Evolutionary conservation across 306 rosid species (phyloP).

Genomic region (Acacia acuminata): DNA sequence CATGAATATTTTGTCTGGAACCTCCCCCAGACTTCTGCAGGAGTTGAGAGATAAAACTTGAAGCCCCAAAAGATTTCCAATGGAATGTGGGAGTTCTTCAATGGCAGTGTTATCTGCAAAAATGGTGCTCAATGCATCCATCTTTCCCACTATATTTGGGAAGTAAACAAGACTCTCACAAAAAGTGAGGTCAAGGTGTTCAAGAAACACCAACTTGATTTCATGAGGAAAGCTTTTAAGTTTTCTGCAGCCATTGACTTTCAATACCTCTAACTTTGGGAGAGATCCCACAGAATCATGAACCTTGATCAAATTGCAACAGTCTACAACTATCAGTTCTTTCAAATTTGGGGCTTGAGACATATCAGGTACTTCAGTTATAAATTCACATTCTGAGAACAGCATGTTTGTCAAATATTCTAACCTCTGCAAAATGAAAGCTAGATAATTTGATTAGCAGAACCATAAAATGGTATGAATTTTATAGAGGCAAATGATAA

Average conservation of each 20-base stretch:
- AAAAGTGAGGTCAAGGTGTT: neutral
- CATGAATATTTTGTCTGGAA: neutral
- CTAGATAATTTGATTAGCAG: neutral
- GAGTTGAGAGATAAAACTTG: neutral
- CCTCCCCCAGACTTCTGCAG: neutral
- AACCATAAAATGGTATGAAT: neutral
- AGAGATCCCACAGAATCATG: neutral
- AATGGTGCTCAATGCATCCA: neutral
- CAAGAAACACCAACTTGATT: slow-evolving; percentile 10
- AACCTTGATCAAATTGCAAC: neutral
- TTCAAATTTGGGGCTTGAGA: neutral
- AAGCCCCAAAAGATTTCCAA: slow-evolving; percentile 23
- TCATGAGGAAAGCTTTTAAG: neutral
- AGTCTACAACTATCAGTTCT: neutral
- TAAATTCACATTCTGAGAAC: neutral
- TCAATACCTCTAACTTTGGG: neutral
- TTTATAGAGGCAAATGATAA: neutral
- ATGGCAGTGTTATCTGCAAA: neutral
- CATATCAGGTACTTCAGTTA: neutral
- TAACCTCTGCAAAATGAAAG: neutral
- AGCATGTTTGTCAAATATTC: neutral
- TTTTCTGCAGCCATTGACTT: neutral
- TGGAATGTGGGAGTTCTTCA: slow-evolving; percentile 11
- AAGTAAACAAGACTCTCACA: slow-evolving; percentile 5
- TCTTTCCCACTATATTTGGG: slow-evolving; percentile 15